These are phyloP conservation scores for Suillus paluster DNA, from an alignment of 768 basidiomycete species.

Conservation along the genomic window DNA sequence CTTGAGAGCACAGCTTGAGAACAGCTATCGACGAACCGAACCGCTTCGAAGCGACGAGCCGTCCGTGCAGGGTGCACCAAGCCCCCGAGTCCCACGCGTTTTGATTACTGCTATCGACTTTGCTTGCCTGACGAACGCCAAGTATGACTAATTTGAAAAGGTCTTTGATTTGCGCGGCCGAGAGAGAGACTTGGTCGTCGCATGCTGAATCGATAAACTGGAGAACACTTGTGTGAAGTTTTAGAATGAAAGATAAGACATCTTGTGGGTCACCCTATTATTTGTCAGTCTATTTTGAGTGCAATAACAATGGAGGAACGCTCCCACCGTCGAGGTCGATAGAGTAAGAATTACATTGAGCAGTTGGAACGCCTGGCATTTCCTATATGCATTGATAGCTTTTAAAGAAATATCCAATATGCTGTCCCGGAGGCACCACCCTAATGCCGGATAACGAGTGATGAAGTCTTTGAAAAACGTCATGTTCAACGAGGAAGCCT, in stretches of 20 bases:
- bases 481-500: slow-evolving; percentile 74
- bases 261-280: slow-evolving; percentile 44
- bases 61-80: slow-evolving; percentile 56
- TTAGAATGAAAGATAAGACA: slow-evolving; percentile 52
- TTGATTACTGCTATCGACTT: slow-evolving; percentile 41
- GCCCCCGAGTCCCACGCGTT: slow-evolving; percentile 61
- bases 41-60: slow-evolving; percentile 54
- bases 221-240: slow-evolving; percentile 54
- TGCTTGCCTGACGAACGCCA: slow-evolving; percentile 62
- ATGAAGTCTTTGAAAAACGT: slow-evolving; percentile 82
- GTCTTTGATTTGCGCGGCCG: slow-evolving; percentile 76
- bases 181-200: slow-evolving; percentile 49
- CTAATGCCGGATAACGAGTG: slow-evolving; percentile 62
- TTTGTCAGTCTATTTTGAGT: slow-evolving; percentile 14
- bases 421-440: slow-evolving; percentile 66
- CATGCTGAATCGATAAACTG: slow-evolving; percentile 53
- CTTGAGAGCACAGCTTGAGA: slow-evolving; percentile 66
- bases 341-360: slow-evolving; percentile 66
- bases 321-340: slow-evolving; percentile 52
- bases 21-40: slow-evolving; percentile 69
- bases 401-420: slow-evolving; percentile 60
- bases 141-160: slow-evolving; percentile 70
- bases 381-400: slow-evolving; percentile 78
- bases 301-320: neutral
- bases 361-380: slow-evolving; percentile 74